phyloP scores from a whole-genome alignment of 2,329 filamentous ascomycete species.

The Colletotrichum coccodes region DNA sequence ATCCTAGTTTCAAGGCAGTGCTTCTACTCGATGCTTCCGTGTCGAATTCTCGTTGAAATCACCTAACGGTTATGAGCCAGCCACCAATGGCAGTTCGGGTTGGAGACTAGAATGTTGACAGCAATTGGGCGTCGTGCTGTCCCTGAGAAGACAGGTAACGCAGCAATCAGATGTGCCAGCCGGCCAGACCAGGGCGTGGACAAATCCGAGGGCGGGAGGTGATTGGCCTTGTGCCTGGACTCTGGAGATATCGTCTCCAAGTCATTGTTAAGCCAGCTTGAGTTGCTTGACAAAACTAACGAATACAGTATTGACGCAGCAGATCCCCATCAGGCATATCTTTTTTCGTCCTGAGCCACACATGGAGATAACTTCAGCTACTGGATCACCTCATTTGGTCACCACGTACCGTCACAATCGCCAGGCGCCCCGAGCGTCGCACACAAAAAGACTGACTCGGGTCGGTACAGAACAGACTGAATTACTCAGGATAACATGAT shows the following conservation, averaged over 20 bases:
- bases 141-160: neutral
- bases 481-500: neutral
- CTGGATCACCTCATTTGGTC: neutral
- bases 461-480: neutral
- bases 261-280: neutral
- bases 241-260: neutral
- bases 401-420: neutral
- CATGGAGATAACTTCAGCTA: neutral
- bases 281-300: neutral
- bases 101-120: neutral
- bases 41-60: neutral
- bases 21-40: neutral
- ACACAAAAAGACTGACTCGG: conserved; percentile 6
- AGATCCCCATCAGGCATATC: neutral
- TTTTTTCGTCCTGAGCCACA: neutral
- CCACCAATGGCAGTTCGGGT: neutral
- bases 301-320: neutral
- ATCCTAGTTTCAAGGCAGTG: neutral
- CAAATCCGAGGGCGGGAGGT: conserved; percentile 16
- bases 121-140: neutral
- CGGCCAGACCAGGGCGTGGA: conserved; percentile 3
- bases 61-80: neutral
- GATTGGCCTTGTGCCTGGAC: neutral
- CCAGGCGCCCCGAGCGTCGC: neutral
- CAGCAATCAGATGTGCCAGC: neutral